These are phyloP conservation scores for Phytopythium boreale DNA, from an alignment of 352 stramenopile species.

Conservation along the genomic window DNA sequence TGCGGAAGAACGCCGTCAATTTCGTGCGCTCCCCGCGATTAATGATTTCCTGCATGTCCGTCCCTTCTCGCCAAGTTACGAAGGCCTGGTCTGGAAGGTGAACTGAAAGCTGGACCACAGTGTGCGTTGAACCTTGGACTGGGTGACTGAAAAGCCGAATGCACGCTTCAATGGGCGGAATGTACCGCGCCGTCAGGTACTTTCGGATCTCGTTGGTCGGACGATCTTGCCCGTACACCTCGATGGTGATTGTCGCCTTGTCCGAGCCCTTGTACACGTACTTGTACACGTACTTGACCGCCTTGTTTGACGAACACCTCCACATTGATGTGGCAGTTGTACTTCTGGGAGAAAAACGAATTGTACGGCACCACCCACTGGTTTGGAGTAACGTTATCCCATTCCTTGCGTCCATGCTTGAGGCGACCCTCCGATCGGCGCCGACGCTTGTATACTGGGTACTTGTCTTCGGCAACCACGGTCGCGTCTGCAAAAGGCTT, in stretches of 20 bases:
- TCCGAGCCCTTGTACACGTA: slow-evolving; percentile 61
- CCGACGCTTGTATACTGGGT: slow-evolving; percentile 13
- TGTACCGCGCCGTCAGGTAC: slow-evolving; percentile 26
- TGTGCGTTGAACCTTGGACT: slow-evolving; percentile 20
- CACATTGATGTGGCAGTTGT: slow-evolving; percentile 58
- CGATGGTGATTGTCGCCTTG: slow-evolving; percentile 15
- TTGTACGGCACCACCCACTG: slow-evolving; percentile 60
- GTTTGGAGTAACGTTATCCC: slow-evolving; percentile 23
- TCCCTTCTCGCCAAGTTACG: background rate
- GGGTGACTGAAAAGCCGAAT: slow-evolving; percentile 19
- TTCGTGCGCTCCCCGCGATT: background rate
- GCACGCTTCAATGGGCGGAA: slow-evolving; percentile 28
- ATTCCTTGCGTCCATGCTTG: slow-evolving; percentile 5
- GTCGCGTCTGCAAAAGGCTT: slow-evolving; percentile 14
- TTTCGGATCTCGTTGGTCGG: slow-evolving; percentile 20
- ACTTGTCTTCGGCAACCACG: slow-evolving; percentile 5
- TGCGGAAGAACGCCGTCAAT: slow-evolving; percentile 15
- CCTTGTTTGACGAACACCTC: slow-evolving; percentile 31
- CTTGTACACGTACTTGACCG: slow-evolving; percentile 58
- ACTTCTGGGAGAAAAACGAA: slow-evolving; percentile 44
- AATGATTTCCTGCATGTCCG: background rate
- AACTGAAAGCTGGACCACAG: slow-evolving; percentile 10
- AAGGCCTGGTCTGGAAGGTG: slow-evolving; percentile 8
- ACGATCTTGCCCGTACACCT: background rate
- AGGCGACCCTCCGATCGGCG: background rate